Evolutionary conservation across 1,139 yeast species (phyloP).

Genomic region (Sugiyamaella japonica): DNA sequence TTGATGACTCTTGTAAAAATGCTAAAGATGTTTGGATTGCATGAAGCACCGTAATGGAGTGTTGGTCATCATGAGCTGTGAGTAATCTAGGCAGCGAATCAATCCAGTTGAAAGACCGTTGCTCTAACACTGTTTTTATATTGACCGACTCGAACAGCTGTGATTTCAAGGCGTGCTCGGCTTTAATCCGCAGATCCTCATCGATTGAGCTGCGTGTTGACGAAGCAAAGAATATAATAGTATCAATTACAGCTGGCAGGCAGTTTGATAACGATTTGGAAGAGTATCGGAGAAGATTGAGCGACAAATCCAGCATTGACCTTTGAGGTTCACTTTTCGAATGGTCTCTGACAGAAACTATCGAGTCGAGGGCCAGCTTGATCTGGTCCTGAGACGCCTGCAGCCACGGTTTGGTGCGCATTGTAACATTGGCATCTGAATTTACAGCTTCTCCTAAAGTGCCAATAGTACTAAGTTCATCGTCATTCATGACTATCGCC

Average conservation of each 20-base stretch:
- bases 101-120: slow-evolving; percentile 35
- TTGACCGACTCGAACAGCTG: slow-evolving; percentile 27
- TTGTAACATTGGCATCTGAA: slow-evolving; percentile 5
- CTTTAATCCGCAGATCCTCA: neutral
- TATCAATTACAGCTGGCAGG: slow-evolving; percentile 39
- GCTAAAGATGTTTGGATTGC: slow-evolving; percentile 19
- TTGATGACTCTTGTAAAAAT: slow-evolving; percentile 1
- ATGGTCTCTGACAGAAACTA: slow-evolving; percentile 33
- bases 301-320: slow-evolving; percentile 39
- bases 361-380: slow-evolving; percentile 37
- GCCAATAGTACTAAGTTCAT: slow-evolving; percentile 18
- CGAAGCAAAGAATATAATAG: slow-evolving; percentile 32
- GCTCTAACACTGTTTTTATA: slow-evolving; percentile 23
- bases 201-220: neutral
- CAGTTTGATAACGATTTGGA: slow-evolving; percentile 41
- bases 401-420: slow-evolving; percentile 62
- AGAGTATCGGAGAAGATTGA: slow-evolving; percentile 38
- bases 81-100: slow-evolving; percentile 36
- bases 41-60: slow-evolving; percentile 5
- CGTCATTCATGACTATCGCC: slow-evolving; percentile 46
- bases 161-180: neutral
- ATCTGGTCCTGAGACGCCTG: slow-evolving; percentile 64
- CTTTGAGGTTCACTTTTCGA: slow-evolving; percentile 39
- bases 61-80: slow-evolving; percentile 34
- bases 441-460: neutral